These are phyloP conservation scores for Metschnikowia noctiluminum DNA, from an alignment of 805 yeast genomes.

Conservation along the genomic window DNA sequence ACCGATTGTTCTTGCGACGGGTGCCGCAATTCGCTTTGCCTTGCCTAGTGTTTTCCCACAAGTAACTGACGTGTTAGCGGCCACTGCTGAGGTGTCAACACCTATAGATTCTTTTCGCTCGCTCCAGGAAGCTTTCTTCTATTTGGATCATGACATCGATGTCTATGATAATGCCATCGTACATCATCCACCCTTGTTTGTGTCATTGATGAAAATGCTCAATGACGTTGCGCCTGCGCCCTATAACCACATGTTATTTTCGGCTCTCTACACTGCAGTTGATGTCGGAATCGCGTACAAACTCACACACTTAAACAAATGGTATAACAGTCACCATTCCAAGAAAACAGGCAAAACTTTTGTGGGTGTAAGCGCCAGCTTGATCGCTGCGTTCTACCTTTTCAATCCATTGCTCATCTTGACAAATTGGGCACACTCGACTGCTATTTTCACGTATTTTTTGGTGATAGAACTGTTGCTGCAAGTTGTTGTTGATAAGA, in stretches of 20 bases:
- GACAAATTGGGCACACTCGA: slow-evolving; percentile 65
- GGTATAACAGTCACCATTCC: slow-evolving; percentile 30
- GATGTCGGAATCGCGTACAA: slow-evolving; percentile 59
- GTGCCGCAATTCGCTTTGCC: slow-evolving; percentile 28
- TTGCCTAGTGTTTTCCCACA: slow-evolving; percentile 35
- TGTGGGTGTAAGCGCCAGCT: slow-evolving; percentile 34
- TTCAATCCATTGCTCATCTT: slow-evolving; percentile 79
- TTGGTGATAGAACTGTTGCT: slow-evolving; percentile 47
- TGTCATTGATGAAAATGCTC: slow-evolving; percentile 43
- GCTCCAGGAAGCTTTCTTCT: slow-evolving; percentile 32
- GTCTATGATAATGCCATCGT: slow-evolving; percentile 84
- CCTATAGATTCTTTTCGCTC: slow-evolving; percentile 67
- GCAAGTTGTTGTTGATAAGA: slow-evolving; percentile 40
- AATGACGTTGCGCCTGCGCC: slow-evolving; percentile 20
- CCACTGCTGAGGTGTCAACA: slow-evolving; percentile 51
- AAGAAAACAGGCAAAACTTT: slow-evolving; percentile 17
- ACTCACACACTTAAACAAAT: slow-evolving; percentile 48
- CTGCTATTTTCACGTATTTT: slow-evolving; percentile 59
- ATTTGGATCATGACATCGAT: slow-evolving; percentile 48
- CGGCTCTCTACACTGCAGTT: slow-evolving; percentile 50
- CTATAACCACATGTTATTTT: slow-evolving; percentile 21
- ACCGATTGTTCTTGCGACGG: slow-evolving; percentile 14
- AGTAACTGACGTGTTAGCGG: slow-evolving; percentile 25
- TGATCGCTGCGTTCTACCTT: slow-evolving; percentile 61
- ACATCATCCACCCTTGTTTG: slow-evolving; percentile 78